phyloP scores from a whole-genome alignment of 345 rosid genomes.

The Trapa bicornis region DNA sequence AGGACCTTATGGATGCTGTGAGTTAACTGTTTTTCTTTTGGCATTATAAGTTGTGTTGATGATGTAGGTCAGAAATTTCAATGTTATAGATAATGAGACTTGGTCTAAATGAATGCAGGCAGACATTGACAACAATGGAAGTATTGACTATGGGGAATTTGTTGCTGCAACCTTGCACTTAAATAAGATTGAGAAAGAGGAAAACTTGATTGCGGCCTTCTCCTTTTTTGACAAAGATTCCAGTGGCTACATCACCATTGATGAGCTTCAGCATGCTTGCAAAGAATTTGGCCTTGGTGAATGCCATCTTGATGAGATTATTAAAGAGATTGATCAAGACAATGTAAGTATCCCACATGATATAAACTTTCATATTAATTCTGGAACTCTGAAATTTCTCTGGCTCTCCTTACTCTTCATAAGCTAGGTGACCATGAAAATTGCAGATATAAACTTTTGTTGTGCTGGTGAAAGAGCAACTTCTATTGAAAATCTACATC shows the following conservation, averaged over 20 bases:
- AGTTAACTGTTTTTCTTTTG: neutral
- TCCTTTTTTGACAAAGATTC: slow-evolving; percentile 85
- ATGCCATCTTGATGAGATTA: slow-evolving; percentile 63
- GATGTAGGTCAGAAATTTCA: neutral
- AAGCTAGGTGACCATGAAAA: too few species aligned
- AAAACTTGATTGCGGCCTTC: slow-evolving; percentile 77
- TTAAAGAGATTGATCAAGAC: slow-evolving; percentile 82
- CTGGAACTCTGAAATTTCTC: neutral
- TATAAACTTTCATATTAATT: neutral
- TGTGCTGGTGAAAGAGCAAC: too few species aligned
- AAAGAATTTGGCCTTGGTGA: slow-evolving; percentile 85
- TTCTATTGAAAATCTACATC: too few species aligned
- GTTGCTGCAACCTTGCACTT: slow-evolving; percentile 89
- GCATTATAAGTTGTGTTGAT: neutral
- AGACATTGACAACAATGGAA: slow-evolving; percentile 81
- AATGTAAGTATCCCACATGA: slow-evolving; percentile 40
- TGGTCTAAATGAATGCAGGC: slow-evolving; percentile 39
- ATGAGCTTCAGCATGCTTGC: slow-evolving; percentile 90
- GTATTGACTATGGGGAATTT: slow-evolving; percentile 90
- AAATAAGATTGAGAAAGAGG: slow-evolving; percentile 90
- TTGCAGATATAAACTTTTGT: too few species aligned
- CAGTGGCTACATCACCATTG: slow-evolving; percentile 81
- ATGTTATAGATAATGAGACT: slow-evolving; percentile 4
- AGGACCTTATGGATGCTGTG: slow-evolving; percentile 90
- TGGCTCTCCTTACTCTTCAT: neutral